Evolutionary conservation across 768 basidiomycete species (phyloP).

Genomic region (Exsudoporus frostii): DNA sequence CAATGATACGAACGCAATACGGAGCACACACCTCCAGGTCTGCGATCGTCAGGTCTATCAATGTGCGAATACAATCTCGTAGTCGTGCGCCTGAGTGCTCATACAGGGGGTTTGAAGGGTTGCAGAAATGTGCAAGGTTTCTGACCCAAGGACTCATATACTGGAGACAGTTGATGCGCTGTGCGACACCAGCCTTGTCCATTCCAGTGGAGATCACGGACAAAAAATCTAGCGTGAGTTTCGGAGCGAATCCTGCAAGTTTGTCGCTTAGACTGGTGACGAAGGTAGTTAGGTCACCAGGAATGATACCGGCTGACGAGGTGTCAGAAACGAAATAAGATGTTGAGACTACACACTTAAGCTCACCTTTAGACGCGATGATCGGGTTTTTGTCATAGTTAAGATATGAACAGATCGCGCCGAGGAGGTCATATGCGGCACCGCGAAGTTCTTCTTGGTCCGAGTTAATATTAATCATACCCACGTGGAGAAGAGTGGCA

Average conservation of each 20-base stretch:
- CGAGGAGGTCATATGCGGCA: conserved; percentile 77
- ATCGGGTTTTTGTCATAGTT: conserved; percentile 72
- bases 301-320: conserved; percentile 61
- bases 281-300: conserved; percentile 62
- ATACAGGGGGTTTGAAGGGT: conserved; percentile 63
- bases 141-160: conserved; percentile 89
- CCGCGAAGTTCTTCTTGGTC: conserved; percentile 74
- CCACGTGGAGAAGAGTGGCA: conserved; percentile 82
- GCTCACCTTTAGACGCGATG: conserved; percentile 64
- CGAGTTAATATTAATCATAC: conserved; percentile 72
- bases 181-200: conserved; percentile 41
- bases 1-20: background rate
- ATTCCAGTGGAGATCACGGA: conserved; percentile 77
- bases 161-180: conserved; percentile 70
- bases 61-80: conserved; percentile 74
- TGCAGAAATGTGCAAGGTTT: conserved; percentile 69
- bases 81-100: conserved; percentile 72
- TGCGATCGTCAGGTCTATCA: conserved; percentile 70
- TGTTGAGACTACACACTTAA: background rate
- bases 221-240: conserved; percentile 84
- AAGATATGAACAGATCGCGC: conserved; percentile 73
- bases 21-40: conserved; percentile 63
- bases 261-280: conserved; percentile 66
- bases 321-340: conserved; percentile 1
- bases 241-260: conserved; percentile 69